phyloP scores from a whole-genome alignment of 768 basidiomycete genomes.

The Boletus speciosus region DNA sequence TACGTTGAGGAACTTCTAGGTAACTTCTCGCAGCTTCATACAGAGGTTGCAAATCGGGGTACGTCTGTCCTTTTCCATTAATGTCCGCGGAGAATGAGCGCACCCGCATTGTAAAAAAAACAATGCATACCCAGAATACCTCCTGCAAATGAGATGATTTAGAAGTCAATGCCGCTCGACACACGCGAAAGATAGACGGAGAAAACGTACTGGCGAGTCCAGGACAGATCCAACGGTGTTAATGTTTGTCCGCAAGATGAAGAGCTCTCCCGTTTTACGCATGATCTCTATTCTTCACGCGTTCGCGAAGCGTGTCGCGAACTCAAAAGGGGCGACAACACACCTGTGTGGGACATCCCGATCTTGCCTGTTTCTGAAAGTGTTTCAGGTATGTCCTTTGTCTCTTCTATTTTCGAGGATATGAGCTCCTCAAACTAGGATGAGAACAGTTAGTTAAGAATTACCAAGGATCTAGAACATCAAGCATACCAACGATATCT shows the following conservation, averaged over 20 bases:
- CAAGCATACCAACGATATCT: conserved; percentile 77
- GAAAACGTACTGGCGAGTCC: conserved; percentile 77
- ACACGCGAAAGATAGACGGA: not conserved
- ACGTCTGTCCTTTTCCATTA: conserved; percentile 54
- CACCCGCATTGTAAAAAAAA: conserved; percentile 6
- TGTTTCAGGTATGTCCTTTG: conserved; percentile 91
- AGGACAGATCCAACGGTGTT: conserved; percentile 96
- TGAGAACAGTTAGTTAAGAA: not conserved
- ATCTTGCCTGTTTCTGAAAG: conserved; percentile 95
- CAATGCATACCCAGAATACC: conserved; percentile 82
- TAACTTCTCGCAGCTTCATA: conserved; percentile 94
- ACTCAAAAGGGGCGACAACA: conserved; percentile 5
- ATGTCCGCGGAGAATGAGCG: conserved; percentile 14
- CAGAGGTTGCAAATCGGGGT: conserved; percentile 90
- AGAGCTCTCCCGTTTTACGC: conserved; percentile 94
- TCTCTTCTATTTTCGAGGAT: conserved; percentile 90
- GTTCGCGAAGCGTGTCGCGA: conserved; percentile 10
- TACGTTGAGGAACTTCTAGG: conserved; percentile 91
- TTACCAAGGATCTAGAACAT: conserved; percentile 5
- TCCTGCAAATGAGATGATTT: conserved; percentile 48
- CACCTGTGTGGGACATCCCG: conserved; percentile 81
- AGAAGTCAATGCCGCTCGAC: not conserved
- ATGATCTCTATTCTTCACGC: conserved; percentile 68
- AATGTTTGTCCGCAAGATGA: conserved; percentile 90
- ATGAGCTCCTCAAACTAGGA: conserved; percentile 86